These are phyloP conservation scores for Apiotrichum porosum DNA, from an alignment of 1,284 basidiomycete species.

Conservation along the genomic window DNA sequence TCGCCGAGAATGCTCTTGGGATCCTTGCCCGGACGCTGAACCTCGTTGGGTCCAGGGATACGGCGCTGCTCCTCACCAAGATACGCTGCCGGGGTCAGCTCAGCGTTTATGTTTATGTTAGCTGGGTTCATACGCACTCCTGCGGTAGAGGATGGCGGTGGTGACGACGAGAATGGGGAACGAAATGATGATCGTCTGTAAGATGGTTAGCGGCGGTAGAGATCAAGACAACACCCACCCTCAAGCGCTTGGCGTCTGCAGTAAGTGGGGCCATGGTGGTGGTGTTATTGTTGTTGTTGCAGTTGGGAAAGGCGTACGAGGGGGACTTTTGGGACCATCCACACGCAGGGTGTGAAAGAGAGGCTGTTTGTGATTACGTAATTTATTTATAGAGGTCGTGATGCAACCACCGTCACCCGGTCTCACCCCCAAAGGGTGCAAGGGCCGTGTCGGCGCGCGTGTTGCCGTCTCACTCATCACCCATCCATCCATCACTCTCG, in stretches of 20 bases:
- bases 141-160: slow-evolving; percentile 42
- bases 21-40: slow-evolving; percentile 9
- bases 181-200: slow-evolving; percentile 43
- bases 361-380: no score
- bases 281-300: neutral
- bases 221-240: no score
- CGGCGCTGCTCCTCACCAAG: slow-evolving; percentile 43
- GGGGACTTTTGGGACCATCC: no score
- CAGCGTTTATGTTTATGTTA: no score
- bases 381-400: no score
- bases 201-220: no score
- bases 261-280: slow-evolving; percentile 27
- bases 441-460: no score
- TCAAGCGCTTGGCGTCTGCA: slow-evolving; percentile 37
- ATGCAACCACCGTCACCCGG: no score
- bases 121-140: slow-evolving; percentile 24
- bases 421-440: no score
- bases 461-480: no score
- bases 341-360: no score
- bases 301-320: no score
- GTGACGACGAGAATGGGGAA: slow-evolving; percentile 45
- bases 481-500: neutral
- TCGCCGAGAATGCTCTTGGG: slow-evolving; percentile 5
- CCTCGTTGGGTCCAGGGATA: slow-evolving; percentile 20
- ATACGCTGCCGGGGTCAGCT: slow-evolving; percentile 28